Conservation (phyloP, 2,329 filamentous ascomycete genomes). For the Clonostachys rhizophaga region DNA sequence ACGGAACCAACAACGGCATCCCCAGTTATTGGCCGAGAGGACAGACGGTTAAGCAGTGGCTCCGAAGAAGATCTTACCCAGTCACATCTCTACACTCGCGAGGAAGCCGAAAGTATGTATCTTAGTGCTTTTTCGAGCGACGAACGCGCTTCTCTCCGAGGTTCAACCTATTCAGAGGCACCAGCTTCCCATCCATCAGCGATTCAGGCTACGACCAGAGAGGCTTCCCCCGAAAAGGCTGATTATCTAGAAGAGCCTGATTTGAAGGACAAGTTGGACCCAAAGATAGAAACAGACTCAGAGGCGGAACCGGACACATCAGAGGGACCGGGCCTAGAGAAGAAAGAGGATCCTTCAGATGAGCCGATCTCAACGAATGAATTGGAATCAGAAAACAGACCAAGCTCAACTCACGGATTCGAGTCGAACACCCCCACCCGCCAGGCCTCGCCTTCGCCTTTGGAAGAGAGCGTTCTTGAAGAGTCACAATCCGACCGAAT, state of each 20-base stretch:
- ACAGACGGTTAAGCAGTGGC: slow-evolving; percentile 1
- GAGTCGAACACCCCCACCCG: too few species aligned
- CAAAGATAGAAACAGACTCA: too few species aligned
- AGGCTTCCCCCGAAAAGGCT: background rate
- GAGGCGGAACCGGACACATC: too few species aligned
- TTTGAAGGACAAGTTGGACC: background rate
- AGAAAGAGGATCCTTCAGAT: too few species aligned
- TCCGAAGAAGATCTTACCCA: slow-evolving; percentile 46
- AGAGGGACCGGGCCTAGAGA: too few species aligned
- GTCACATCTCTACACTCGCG: slow-evolving; percentile 71
- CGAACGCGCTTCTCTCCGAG: slow-evolving; percentile 25
- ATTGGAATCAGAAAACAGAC: too few species aligned
- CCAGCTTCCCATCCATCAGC: background rate
- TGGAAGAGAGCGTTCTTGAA: too few species aligned
- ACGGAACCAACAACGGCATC: background rate
- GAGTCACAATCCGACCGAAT: too few species aligned
- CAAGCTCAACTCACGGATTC: too few species aligned
- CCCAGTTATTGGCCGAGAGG: background rate
- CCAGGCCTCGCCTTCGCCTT: too few species aligned
- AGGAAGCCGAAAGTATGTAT: slow-evolving; percentile 84
- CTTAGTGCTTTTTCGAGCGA: slow-evolving; percentile 62
- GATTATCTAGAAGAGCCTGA: background rate
- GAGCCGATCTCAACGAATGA: too few species aligned
- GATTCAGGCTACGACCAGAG: background rate
- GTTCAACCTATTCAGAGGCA: background rate